Evolutionary conservation across 108 stramenopile species (phyloP).

Genomic region (Poteriospumella lacustris): DNA sequence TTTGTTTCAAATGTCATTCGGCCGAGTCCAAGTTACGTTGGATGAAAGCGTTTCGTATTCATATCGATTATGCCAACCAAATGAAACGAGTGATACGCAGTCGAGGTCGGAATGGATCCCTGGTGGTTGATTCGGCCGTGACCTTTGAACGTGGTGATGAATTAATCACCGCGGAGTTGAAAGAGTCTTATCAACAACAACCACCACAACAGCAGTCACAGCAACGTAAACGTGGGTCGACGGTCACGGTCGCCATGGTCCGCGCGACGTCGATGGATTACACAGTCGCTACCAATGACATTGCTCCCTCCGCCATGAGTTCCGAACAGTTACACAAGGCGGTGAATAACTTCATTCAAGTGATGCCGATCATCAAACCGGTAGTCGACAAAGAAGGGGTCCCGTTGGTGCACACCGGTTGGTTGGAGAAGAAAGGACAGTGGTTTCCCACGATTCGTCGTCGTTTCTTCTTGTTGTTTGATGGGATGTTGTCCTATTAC

Average conservation of each 20-base stretch:
- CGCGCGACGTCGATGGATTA: too few relatives aligned
- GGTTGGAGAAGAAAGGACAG: background rate
- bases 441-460: background rate
- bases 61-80: background rate
- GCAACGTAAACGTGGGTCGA: too few relatives aligned
- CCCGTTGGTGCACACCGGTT: background rate
- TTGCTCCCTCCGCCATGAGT: background rate
- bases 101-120: background rate
- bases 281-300: background rate
- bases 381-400: background rate
- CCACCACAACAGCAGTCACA: too few relatives aligned
- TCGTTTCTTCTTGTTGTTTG: background rate
- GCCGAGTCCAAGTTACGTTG: background rate
- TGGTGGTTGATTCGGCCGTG: background rate
- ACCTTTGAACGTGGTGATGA: too few relatives aligned
- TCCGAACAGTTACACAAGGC: background rate
- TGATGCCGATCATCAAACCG: background rate
- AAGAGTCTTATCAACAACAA: too few relatives aligned
- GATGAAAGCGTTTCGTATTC: background rate
- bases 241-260: too few relatives aligned
- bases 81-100: background rate
- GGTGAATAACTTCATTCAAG: background rate
- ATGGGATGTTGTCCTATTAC: slow-evolving; percentile 10
- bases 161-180: too few relatives aligned
- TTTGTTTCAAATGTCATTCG: background rate